Conservation (phyloP, 2,329 filamentous ascomycete species). For the Calonectria leucothoes region DNA sequence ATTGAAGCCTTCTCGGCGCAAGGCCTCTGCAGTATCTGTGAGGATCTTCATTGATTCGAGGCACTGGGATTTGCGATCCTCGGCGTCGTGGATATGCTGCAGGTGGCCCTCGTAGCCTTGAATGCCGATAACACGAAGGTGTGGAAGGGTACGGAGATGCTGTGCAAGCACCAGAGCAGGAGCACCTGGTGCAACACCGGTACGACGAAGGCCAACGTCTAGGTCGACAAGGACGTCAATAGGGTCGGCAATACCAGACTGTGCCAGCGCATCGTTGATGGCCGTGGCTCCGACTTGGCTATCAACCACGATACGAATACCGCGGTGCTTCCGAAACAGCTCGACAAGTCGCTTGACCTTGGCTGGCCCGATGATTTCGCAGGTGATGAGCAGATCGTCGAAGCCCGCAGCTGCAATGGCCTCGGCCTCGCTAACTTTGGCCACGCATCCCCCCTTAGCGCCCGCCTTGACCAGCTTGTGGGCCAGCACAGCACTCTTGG, state of each 20-base stretch:
- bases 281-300: constrained; percentile 18
- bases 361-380: constrained; percentile 25
- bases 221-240: constrained; percentile 28
- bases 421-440: constrained; percentile 33
- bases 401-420: constrained; percentile 30
- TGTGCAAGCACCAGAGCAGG: constrained; percentile 14
- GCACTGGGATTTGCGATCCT: constrained; percentile 29
- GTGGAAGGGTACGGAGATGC: constrained; percentile 7
- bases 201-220: constrained; percentile 31
- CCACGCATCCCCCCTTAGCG: constrained; percentile 32
- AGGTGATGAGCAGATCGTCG: constrained; percentile 34
- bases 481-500: constrained; percentile 24
- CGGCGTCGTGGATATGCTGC: constrained; percentile 28
- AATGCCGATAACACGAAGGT: constrained; percentile 27
- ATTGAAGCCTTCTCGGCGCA: constrained; percentile 10
- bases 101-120: constrained; percentile 35
- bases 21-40: constrained; percentile 9
- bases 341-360: constrained; percentile 29
- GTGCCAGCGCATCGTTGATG: constrained; percentile 18
- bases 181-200: neutral
- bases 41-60: constrained; percentile 23
- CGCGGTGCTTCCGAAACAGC: constrained; percentile 18
- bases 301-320: constrained; percentile 29
- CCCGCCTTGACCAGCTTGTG: constrained; percentile 30
- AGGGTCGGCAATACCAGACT: constrained; percentile 6